Evolutionary conservation across 108 stramenopile genomes (phyloP).

Genomic region (Cafeteria roenbergensis): DNA sequence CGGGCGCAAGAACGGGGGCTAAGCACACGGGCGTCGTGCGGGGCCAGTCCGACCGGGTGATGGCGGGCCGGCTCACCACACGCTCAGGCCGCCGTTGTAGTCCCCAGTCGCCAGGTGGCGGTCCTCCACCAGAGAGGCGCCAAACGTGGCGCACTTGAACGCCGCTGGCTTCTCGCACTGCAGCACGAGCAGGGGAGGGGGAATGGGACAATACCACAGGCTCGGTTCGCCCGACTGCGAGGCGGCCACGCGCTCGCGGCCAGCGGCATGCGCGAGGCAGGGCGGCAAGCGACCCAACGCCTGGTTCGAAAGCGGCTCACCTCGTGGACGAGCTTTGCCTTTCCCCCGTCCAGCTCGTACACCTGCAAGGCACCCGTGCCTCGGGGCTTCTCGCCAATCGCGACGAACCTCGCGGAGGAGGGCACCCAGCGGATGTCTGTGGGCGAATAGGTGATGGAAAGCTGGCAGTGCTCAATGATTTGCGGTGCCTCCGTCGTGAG

Average conservation of each 20-base stretch:
- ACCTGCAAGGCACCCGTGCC: slow-evolving; percentile 58
- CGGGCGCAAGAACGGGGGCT: too few relatives aligned
- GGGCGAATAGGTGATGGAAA: slow-evolving; percentile 57
- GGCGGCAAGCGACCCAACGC: too few relatives aligned
- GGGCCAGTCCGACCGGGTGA: too few relatives aligned
- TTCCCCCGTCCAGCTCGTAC: slow-evolving; percentile 56
- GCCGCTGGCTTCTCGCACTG: slow-evolving; percentile 35
- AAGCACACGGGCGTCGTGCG: too few relatives aligned
- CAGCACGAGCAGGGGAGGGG: too few relatives aligned
- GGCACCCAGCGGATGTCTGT: slow-evolving; percentile 67
- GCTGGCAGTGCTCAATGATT: slow-evolving; percentile 62
- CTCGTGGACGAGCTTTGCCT: slow-evolving; percentile 41
- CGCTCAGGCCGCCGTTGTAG: slow-evolving; percentile 41
- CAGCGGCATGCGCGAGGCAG: too few relatives aligned
- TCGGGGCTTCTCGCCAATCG: slow-evolving; percentile 55
- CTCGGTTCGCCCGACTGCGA: too few relatives aligned
- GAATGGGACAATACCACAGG: too few relatives aligned
- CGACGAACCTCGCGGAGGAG: slow-evolving; percentile 52
- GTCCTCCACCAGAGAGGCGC: slow-evolving; percentile 55
- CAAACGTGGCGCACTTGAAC: slow-evolving; percentile 74
- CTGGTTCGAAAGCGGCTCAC: slow-evolving; percentile 9
- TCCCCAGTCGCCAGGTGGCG: slow-evolving; percentile 59
- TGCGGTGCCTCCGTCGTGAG: slow-evolving; percentile 70
- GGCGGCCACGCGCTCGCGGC: too few relatives aligned
- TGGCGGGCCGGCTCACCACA: slow-evolving; percentile 26